A percentile compares a stretch with the other conserved stretches of the same genome.
phyloP scores from a whole-genome alignment of 805 yeast species.

The Candida boleticola region DNA sequence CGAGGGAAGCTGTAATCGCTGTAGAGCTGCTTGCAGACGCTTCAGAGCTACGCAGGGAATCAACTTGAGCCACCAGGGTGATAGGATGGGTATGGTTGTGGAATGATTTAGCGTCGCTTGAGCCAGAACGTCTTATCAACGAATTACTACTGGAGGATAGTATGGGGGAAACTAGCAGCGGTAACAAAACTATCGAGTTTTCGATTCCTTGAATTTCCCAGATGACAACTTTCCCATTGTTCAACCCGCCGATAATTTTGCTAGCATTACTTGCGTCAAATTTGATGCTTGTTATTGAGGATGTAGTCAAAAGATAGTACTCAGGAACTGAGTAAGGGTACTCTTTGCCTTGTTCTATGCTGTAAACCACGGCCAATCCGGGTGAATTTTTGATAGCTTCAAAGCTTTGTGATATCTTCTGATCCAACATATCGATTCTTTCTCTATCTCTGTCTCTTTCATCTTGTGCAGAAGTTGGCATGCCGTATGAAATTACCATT shows the following conservation, averaged over 20 bases:
- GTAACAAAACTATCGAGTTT: slow-evolving; percentile 16
- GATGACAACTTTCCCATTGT: slow-evolving; percentile 48
- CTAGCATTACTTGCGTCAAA: slow-evolving; percentile 39
- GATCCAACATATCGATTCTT: no score
- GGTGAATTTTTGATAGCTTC: slow-evolving; percentile 9
- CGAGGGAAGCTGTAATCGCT: slow-evolving; percentile 18
- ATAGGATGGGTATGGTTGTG: slow-evolving; percentile 1
- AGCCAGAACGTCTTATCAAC: neutral
- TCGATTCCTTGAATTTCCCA: slow-evolving; percentile 41
- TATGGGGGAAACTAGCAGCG: slow-evolving; percentile 21
- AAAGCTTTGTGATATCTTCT: neutral
- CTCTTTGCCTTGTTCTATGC: slow-evolving; percentile 14
- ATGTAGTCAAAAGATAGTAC: slow-evolving; percentile 37
- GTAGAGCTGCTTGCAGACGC: neutral
- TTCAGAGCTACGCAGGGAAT: neutral
- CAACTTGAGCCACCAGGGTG: neutral
- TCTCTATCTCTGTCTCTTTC: no score
- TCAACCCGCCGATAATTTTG: slow-evolving; percentile 47
- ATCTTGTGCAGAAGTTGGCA: neutral
- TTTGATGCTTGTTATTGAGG: slow-evolving; percentile 36
- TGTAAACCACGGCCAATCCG: slow-evolving; percentile 36
- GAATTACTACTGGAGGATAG: slow-evolving; percentile 11
- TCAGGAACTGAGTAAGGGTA: slow-evolving; percentile 28
- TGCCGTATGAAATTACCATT: slow-evolving; percentile 18
- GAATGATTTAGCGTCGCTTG: neutral